A percentile compares a stretch with the other conserved stretches of the same genome.
Evolutionary conservation across 1,284 basidiomycete species (phyloP).

Genomic region (Termitomyces sp.): DNA sequence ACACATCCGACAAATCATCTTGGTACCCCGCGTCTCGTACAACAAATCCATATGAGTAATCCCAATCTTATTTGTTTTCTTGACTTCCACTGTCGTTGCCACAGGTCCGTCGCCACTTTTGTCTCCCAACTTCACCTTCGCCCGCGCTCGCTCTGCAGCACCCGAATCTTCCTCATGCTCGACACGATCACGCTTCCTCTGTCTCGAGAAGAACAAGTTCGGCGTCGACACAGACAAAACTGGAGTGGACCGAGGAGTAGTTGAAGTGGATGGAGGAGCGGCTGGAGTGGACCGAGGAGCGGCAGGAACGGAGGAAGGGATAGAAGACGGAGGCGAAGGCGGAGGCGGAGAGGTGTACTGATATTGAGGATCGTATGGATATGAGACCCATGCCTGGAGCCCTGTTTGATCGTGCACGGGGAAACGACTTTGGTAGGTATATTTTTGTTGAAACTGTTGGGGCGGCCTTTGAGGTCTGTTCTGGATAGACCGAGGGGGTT

Average conservation of each 20-base stretch:
- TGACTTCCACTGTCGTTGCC: background rate
- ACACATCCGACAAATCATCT: constrained; percentile 27
- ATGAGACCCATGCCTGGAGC: background rate
- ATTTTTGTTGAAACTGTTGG: background rate
- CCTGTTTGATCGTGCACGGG: background rate
- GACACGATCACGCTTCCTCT: constrained; percentile 13
- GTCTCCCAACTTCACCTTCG: constrained; percentile 2
- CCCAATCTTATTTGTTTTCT: constrained; percentile 21
- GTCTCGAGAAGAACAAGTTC: background rate
- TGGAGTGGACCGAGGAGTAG: background rate
- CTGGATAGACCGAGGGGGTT: background rate
- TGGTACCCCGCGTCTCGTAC: constrained; percentile 22
- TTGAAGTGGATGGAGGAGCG: background rate
- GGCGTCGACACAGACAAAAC: background rate
- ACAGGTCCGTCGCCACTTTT: background rate
- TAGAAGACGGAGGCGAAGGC: background rate
- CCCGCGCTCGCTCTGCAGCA: background rate
- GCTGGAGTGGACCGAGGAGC: background rate
- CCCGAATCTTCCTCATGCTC: constrained; percentile 11
- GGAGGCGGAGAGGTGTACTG: background rate
- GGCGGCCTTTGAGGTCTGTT: background rate
- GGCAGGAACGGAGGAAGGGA: background rate
- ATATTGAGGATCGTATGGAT: background rate
- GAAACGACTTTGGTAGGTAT: background rate
- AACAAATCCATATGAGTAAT: constrained; percentile 30